Base-by-base conservation (phyloP, 2,329 filamentous ascomycete genomes). In the Coniochaeta pulveracea region DNA sequence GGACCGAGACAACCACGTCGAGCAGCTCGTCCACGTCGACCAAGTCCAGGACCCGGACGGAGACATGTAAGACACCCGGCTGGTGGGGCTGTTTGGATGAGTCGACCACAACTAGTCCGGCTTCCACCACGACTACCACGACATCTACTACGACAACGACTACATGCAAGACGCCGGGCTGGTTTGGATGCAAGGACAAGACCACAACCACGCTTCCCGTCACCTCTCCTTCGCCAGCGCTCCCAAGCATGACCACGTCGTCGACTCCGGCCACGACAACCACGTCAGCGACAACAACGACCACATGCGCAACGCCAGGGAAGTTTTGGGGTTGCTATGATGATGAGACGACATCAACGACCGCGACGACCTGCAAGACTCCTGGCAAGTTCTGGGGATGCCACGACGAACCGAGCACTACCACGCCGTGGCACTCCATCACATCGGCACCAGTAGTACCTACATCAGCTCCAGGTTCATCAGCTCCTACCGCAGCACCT, bases 31-130 rank as follows among this genome's bases (percentile, higher is more conserved):
- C 69, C 2, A 67, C 70, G 2, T 66, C 67, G 3, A 75, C 72
- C 3, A 69, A 70, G 26, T 81, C 75, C 3, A 57, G 69, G 33
- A 86, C 80, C 2, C 69, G 85, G 27, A 94, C 88, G 0, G 76
- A 79, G 35, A 94, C 85, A 0, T 94, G 88, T 58, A 72, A 91
- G 55, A 94, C 88, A 2, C 88, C 88, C 19, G 85, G 88, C 5
- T 94, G 88, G 88, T 93, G 80, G 80, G 85, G 84, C 15, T 86
- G 76, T 50, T 59, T 83, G 24, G 80, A 85, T 43, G 69, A 78
- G 52, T 67, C 68, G 3, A 79, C 76, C 0, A 65, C 63, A 2
- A 58, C 58, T 9, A 56, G 48, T 6, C 48, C 51, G 3, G 54
- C 57, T 4, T 54, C 55, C 5, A 63, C 63, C 1, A 56, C 56